Base-by-base conservation (phyloP, 306 rosid species). In the Pyrus communis region DNA sequence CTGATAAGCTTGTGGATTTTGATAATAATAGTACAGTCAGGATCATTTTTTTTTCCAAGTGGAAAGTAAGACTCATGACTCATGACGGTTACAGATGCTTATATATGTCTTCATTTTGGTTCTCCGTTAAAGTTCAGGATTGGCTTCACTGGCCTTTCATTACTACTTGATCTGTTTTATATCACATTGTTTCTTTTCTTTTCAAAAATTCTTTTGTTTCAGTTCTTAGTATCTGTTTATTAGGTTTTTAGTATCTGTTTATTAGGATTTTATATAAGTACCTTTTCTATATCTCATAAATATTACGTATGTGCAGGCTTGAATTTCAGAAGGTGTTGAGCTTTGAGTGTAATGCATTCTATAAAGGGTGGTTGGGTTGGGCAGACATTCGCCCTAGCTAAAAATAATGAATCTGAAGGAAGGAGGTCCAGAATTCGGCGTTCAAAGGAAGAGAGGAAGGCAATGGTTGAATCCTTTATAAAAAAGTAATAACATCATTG, bases 401-500 rank as follows among this genome's bases (percentile, higher is more conserved):
- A 85, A 81, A 79, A 81, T 63, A 96, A 92, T 78, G 98, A 89
- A 55, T 86, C 93, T 51, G 94, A 92, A 60, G 89, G 92, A 43
- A 91, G 85, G 86, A 96, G 86, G 80, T 57, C 96, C 25, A 88
- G 98, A 27, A 89, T 91, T 83, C 93, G 98, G 69, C 96, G 88
- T 42, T 91, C 98, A 31, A 96, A 96, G 85, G 87, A 92, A 80
- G 93, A 96, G 84, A 80, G 98, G 80, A 96, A 96, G 87, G 88
- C 90, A 62, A 87, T 92, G 99, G 96, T 91, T 60, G 93, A 91
- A 71, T 78, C 93, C 76, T 96, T 96, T 78, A 92, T 96, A 77
- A 85, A 87, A 75, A 95, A 82, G 99, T 92, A 89, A 86, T 70
- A 70, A 22, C 71, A 19, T 38, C 55, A 33, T 70, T 9, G 27